Base-by-base conservation (phyloP, 371 early-diverging fungal species). In the Actinomortierella ambigua region DNA sequence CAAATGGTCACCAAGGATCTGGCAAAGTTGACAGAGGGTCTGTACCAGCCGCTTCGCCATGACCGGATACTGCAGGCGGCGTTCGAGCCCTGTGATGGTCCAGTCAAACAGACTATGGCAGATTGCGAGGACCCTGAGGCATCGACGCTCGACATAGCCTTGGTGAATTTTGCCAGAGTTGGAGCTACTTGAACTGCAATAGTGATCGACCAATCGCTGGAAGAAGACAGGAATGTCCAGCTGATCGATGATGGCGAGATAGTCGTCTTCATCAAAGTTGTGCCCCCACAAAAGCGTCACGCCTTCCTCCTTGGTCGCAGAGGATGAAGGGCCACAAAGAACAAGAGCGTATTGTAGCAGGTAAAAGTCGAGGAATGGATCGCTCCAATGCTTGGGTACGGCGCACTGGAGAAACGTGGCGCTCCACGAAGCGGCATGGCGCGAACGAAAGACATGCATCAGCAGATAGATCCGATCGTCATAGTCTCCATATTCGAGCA, bases 181-280 rank as follows among this genome's bases (percentile, higher is more conserved):
- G 1, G 42, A 42, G 6, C 50, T 28, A n/a, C 4, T 40, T 18
- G 46, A 20, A 15, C 26, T 26, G 47, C 34, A 43, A 44, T 27
- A 46, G 58, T 71, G 41, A 14, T 44, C 17, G 24, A 68, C 53
- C 44, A 81, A n/a, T n/a, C 75, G 75, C 46, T 62, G 63, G 40
- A 79, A 75, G 43, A 65, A 63, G n/a, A 81, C 46, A 14, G 80
- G 68, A 0, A 87, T 58, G 17, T 84, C 84, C 58, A 91, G 67
- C 60, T 91, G 91, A 63, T 85, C 86, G 43, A 91, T 55, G 7
- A 82, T 61, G 0, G 68, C 77, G 5, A 83, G 51, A 63, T 81
- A 87, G 55, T 91, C 89, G 41, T 89, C 88, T 55, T 90, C 90
- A 14, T 76, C 75, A 61, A 89, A 75, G 2, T 51, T 52, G 1